Percentiles rank a stretch among this genome's conserved stretches.
Conservation (phyloP, 176 grass and related monocot species). For the Bothriochloa decipiens region DNA sequence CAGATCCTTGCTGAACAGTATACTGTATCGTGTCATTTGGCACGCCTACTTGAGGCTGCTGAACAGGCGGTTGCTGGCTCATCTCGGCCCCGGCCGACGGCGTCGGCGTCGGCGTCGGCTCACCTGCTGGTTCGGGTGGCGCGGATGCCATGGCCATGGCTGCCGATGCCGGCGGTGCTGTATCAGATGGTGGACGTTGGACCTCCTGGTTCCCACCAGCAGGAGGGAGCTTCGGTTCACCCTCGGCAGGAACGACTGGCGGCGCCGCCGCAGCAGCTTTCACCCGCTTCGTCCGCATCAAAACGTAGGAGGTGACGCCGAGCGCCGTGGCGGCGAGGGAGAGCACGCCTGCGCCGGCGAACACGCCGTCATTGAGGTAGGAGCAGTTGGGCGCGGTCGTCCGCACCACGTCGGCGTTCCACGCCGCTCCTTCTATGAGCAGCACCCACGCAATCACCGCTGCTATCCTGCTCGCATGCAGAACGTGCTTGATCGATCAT, state of each 20-base stretch:
- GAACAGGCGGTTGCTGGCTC: not conserved
- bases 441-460: conserved; percentile 22
- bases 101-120: not conserved
- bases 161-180: not conserved
- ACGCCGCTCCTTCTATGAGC: conserved; percentile 32
- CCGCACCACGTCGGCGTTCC: conserved; percentile 30
- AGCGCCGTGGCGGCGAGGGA: conserved; percentile 44
- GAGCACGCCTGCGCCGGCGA: conserved; percentile 36
- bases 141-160: not conserved
- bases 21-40: not conserved
- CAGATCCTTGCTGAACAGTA: not conserved
- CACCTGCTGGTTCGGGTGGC: not conserved
- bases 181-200: not conserved
- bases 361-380: conserved; percentile 41
- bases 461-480: conserved; percentile 1
- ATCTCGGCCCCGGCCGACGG: no score
- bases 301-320: conserved; percentile 32
- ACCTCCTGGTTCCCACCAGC: not conserved
- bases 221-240: not conserved
- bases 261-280: not conserved
- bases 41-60: not conserved
- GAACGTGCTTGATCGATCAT: not conserved
- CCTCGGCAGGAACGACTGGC: not conserved
- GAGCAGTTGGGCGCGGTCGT: not conserved
- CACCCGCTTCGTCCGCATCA: not conserved